A percentile compares a stretch with the other conserved stretches of the same genome.
These are phyloP conservation scores for Dryas alaskensis DNA, from an alignment of 306 rosid species.

Conservation along the genomic window DNA sequence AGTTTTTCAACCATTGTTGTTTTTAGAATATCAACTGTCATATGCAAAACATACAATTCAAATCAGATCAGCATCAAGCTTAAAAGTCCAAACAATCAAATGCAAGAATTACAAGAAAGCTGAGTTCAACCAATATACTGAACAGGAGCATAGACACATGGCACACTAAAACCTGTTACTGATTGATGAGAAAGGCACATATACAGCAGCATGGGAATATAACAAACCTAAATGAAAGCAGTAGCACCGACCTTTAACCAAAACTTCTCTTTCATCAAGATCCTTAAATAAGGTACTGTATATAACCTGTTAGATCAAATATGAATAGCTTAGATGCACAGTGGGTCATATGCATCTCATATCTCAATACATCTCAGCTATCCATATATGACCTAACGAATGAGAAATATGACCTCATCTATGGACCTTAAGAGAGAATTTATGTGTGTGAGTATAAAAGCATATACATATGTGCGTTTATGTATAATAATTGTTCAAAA, in stretches of 20 bases:
- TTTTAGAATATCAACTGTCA: slow-evolving; percentile 78
- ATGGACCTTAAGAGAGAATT: background rate
- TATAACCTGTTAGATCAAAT: background rate
- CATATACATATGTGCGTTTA: background rate
- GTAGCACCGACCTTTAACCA: background rate
- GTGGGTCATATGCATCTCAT: background rate
- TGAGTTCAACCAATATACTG: background rate
- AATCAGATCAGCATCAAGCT: slow-evolving; percentile 4
- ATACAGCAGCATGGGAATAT: background rate
- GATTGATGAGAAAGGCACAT: background rate
- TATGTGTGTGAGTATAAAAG: background rate
- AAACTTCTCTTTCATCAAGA: background rate
- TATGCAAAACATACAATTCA: slow-evolving; percentile 8
- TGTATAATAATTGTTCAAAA: background rate
- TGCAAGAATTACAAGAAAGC: background rate
- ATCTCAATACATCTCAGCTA: background rate
- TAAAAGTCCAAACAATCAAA: background rate
- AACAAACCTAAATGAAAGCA: background rate
- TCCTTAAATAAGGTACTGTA: background rate
- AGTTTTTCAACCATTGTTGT: slow-evolving; percentile 75
- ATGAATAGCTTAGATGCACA: background rate
- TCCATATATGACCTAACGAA: background rate
- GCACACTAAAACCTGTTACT: background rate
- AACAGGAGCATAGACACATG: background rate
- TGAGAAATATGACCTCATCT: background rate